Percentiles rank a stretch among this genome's conserved stretches.
These are phyloP conservation scores for Coix lacrymajobi DNA, from an alignment of 176 grass and related monocot species.

Conservation along the genomic window DNA sequence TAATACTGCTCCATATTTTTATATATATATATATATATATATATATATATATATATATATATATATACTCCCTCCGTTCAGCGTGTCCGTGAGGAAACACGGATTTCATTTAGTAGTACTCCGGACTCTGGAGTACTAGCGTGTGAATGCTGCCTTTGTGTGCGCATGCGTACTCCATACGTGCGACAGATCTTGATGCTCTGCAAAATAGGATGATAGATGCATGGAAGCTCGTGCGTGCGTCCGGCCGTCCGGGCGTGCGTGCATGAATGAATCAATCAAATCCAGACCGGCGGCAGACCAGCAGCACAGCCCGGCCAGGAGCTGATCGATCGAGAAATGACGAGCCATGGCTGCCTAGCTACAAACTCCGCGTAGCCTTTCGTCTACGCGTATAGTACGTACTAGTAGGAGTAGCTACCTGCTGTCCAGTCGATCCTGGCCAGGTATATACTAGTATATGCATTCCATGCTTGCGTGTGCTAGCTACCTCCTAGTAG, in stretches of 20 bases:
- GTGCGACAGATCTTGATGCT: background rate
- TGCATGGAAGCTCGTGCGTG: background rate
- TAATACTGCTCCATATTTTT: no score
- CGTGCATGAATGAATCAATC: constrained; percentile 25
- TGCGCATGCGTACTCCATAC: background rate
- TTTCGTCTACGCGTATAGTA: background rate
- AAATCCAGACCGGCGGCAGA: background rate
- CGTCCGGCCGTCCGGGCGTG: background rate
- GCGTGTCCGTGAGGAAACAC: no score
- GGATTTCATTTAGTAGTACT: no score
- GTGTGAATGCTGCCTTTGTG: background rate
- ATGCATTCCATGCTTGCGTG: background rate
- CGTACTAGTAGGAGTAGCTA: no score
- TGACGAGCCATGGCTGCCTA: constrained; percentile 20
- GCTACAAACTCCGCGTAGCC: no score
- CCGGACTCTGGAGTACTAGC: background rate
- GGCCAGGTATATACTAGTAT: background rate
- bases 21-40: no score
- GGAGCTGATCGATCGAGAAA: no score
- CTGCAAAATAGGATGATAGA: background rate
- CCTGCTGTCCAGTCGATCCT: background rate
- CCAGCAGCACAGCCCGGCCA: no score
- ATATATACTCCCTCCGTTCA: no score
- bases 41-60: no score
- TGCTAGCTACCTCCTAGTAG: background rate